Evolutionary conservation across 768 basidiomycete genomes (phyloP).

Genomic region (Tricholoma flavovirens): DNA sequence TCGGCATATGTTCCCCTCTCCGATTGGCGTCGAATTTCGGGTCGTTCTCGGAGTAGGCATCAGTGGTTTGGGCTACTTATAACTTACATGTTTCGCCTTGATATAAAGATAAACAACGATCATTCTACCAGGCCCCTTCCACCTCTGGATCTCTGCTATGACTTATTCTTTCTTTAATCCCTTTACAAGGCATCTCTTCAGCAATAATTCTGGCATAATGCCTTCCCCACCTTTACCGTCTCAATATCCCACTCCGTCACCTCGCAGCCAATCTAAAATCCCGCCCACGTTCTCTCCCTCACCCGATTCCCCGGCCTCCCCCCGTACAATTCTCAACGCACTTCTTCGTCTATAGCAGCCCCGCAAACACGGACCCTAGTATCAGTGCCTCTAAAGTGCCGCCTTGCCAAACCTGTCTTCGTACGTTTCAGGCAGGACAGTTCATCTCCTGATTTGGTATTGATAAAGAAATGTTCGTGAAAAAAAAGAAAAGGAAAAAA

Average conservation of each 20-base stretch:
- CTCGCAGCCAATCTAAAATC: conserved; percentile 11
- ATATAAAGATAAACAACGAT: background rate
- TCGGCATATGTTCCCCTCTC: background rate
- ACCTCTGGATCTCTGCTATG: conserved; percentile 19
- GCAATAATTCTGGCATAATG: conserved; percentile 35
- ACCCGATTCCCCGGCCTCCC: conserved; percentile 14
- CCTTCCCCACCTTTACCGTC: conserved; percentile 43
- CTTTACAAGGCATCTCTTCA: conserved; percentile 55
- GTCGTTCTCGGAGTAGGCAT: conserved; percentile 9
- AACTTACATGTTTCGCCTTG: background rate
- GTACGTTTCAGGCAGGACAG: conserved; percentile 41
- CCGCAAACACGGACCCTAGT: conserved; percentile 22
- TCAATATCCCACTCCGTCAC: conserved; percentile 37
- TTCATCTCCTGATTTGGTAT: conserved; percentile 50
- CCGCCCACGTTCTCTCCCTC: conserved; percentile 11
- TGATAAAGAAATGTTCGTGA: conserved; percentile 29
- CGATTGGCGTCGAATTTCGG: conserved; percentile 4
- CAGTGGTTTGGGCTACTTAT: conserved; percentile 3
- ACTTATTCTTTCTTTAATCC: conserved; percentile 44
- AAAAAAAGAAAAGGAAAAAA: too few relatives aligned
- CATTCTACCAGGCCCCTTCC: conserved; percentile 2
- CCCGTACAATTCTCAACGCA: conserved; percentile 9
- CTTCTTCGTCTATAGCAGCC: conserved; percentile 15
- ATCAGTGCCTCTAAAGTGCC: conserved; percentile 9
- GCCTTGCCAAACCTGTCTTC: conserved; percentile 36